Percentiles rank a stretch among this genome's conserved stretches.
Conservation (phyloP, 768 basidiomycete species). For the Mycena capillaripes region DNA sequence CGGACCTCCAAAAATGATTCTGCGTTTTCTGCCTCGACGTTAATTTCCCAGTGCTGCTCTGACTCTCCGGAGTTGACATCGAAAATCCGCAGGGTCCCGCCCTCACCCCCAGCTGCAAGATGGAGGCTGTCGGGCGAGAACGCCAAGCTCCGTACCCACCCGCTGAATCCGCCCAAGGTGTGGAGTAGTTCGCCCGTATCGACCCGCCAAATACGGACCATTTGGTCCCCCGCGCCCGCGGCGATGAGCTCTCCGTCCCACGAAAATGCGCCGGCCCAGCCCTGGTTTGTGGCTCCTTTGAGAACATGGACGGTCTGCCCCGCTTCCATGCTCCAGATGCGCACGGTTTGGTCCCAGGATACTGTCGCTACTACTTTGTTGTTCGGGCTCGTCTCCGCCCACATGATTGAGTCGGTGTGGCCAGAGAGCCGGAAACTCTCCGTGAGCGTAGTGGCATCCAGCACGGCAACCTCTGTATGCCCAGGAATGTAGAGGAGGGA, state of each 20-base stretch:
- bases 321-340: background rate
- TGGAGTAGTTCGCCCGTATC: background rate
- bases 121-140: background rate
- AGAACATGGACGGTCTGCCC: background rate
- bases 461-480: background rate
- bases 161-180: background rate
- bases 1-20: background rate
- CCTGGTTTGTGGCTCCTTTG: background rate
- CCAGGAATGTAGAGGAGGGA: background rate
- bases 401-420: slow-evolving; percentile 33
- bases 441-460: background rate
- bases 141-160: background rate
- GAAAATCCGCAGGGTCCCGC: background rate
- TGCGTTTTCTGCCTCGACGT: background rate
- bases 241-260: background rate
- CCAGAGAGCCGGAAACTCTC: slow-evolving; percentile 24
- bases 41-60: slow-evolving; percentile 1
- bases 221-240: background rate
- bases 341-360: background rate
- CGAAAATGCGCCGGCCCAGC: background rate
- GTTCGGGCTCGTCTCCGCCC: slow-evolving; percentile 34
- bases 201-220: background rate
- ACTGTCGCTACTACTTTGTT: background rate
- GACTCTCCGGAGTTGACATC: background rate
- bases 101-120: background rate